These are phyloP conservation scores for Letharia lupina DNA, from an alignment of 495 filamentous ascomycete genomes.

Conservation along the genomic window DNA sequence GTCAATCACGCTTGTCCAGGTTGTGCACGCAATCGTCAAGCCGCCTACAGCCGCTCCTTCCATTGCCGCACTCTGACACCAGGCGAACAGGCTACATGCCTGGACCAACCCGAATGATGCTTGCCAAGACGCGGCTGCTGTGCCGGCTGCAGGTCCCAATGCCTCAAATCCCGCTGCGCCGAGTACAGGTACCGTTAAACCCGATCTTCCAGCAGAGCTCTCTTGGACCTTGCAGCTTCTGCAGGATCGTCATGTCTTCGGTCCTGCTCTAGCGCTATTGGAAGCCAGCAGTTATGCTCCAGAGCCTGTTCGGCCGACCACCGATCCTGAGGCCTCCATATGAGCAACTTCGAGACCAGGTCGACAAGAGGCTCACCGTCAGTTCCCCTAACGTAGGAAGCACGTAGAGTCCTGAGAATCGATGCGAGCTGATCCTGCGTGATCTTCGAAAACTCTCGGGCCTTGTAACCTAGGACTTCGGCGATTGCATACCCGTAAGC, in stretches of 20 bases:
- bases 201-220: not conserved
- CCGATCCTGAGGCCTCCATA: constrained; percentile 8
- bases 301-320: constrained; percentile 10
- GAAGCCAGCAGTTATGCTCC: constrained; percentile 4
- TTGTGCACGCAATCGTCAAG: constrained; percentile 3
- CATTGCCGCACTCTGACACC: constrained; percentile 30
- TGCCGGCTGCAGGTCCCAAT: constrained; percentile 15
- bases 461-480: constrained; percentile 4
- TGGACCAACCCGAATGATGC: constrained; percentile 25
- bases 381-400: constrained; percentile 1
- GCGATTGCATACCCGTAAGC: constrained; percentile 11
- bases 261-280: constrained; percentile 1
- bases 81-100: constrained; percentile 27
- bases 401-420: constrained; percentile 6
- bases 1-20: not conserved
- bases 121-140: constrained; percentile 13
- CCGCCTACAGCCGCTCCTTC: constrained; percentile 26
- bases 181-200: constrained; percentile 17
- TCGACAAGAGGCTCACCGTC: constrained; percentile 8
- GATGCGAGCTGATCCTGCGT: constrained; percentile 5
- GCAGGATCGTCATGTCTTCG: constrained; percentile 2
- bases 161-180: constrained; percentile 16
- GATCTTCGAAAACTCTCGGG: not conserved
- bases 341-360: constrained; percentile 8
- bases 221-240: constrained; percentile 3